Evolutionary conservation across 2,329 filamentous ascomycete species (phyloP), one percentile per base, ranked within the genome.

Genomic region (Nemania sp.): DNA sequence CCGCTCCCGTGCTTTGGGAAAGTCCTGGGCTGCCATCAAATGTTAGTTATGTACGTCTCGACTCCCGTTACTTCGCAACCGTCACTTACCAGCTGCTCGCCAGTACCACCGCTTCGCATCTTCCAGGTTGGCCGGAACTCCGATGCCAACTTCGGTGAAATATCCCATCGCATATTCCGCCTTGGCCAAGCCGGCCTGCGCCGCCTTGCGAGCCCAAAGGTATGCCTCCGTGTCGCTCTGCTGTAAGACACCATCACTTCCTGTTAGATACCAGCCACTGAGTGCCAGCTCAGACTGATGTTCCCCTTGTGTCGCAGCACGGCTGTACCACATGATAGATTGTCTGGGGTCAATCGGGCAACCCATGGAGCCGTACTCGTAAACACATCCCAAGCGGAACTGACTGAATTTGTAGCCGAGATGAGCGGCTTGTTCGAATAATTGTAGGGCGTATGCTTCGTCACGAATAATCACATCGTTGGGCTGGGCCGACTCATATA

Each of bases 31-130:
- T 97, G 73, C 61, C 68, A 4, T 29, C n/a, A 3, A 22, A 35
- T 67, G 69, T 82, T 74, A 82, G 79, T 68, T 64, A 61, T 13
- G 6, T 35, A 20, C 57, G 5, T 24, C 11, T 49, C 26, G 5
- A 20, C 6, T 20, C 1, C 43, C 29, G 18, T 15, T 54, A 35
- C 7, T 1, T 8, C 3, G 41, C 2, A 20, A 18, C 1, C 47
- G 41, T 58, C 10, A 90, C 93, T 89, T 86, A 98, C 95, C 92
- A 78, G 96, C 96, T 81, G 96, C 94, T 79, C 95, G 88, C 88
- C 94, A 98, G 82, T 99, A 99, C 96, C 96, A 99, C 74, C 94
- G 89, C 85, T 97, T 98, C 24, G 95, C 96, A 81, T 98, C 96
- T 76, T 99, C 96, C 74, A 98, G 76, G 78, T 95, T 97, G 8